Base-by-base conservation (phyloP, 257 asterid species). In the Paraleonurus japonicus region DNA sequence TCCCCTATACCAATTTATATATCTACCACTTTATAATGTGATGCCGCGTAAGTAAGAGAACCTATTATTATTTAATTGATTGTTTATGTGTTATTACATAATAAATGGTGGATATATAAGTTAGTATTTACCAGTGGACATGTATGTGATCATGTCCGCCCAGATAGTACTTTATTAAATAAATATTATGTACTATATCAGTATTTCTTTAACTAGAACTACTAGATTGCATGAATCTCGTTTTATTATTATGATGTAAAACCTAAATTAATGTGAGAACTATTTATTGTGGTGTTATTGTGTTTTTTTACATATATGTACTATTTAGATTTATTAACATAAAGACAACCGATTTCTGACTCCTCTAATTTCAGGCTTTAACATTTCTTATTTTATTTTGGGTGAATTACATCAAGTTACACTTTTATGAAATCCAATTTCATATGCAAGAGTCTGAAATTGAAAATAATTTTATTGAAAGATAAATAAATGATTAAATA, bases 91-190 rank as follows among this genome's bases (percentile, higher is more conserved):
- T n/a, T n/a, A n/a, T n/a, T n/a, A n/a, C n/a, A n/a, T n/a, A n/a
- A n/a, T n/a, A n/a, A n/a, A n/a, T n/a, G n/a, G n/a, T n/a, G n/a
- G n/a, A n/a, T n/a, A n/a, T n/a, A n/a, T n/a, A n/a, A n/a, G n/a
- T n/a, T n/a, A n/a, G n/a, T n/a, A n/a, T n/a, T n/a, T n/a, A n/a
- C n/a, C n/a, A n/a, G n/a, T n/a, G n/a, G n/a, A n/a, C n/a, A n/a
- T n/a, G n/a, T n/a, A n/a, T n/a, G n/a, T n/a, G n/a, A n/a, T n/a
- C n/a, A n/a, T n/a, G n/a, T n/a, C n/a, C n/a, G n/a, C n/a, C n/a
- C n/a, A n/a, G n/a, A n/a, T n/a, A n/a, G n/a, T n/a, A n/a, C n/a
- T 19, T 58, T 41, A 61, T 59, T 65, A 20, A 65, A 66, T 19
- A 7, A 26, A 66, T 45, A 67, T 48, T n/a, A 50, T 68, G 65